These are phyloP conservation scores for Penicillium malachiteum DNA, from an alignment of 495 filamentous ascomycete species.

Conservation along the genomic window DNA sequence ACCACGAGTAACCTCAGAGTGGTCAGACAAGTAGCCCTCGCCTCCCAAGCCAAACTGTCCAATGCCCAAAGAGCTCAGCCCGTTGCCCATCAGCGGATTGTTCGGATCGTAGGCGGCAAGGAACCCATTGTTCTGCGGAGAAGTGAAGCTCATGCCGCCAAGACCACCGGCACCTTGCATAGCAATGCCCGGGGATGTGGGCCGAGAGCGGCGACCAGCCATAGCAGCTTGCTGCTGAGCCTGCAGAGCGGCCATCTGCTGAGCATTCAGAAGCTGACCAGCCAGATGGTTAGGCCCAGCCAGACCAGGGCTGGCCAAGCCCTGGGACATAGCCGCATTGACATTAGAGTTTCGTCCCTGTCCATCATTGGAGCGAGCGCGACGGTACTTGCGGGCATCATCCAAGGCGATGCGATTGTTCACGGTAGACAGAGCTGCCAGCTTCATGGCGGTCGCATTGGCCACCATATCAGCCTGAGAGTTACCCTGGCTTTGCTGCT, in stretches of 20 bases:
- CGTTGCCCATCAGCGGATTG: slow-evolving; percentile 71
- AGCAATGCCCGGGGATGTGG: slow-evolving; percentile 85
- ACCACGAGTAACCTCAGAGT: slow-evolving; percentile 84
- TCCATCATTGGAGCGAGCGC: slow-evolving; percentile 85
- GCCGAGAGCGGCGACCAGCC: slow-evolving; percentile 80
- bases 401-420: slow-evolving; percentile 98
- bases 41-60: slow-evolving; percentile 70
- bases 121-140: slow-evolving; percentile 94
- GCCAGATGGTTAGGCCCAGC: slow-evolving; percentile 63
- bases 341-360: slow-evolving; percentile 49
- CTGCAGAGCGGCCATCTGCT: slow-evolving; percentile 85
- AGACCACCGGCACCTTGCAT: slow-evolving; percentile 65
- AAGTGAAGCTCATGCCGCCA: slow-evolving; percentile 72
- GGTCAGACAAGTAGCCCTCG: slow-evolving; percentile 94
- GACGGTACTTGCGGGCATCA: slow-evolving; percentile 90
- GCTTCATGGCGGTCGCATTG: slow-evolving; percentile 98
- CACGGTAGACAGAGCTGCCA: slow-evolving; percentile 93
- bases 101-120: slow-evolving; percentile 80
- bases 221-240: slow-evolving; percentile 78
- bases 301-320: slow-evolving; percentile 51
- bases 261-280: slow-evolving; percentile 79
- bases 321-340: slow-evolving; percentile 50
- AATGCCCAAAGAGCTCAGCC: slow-evolving; percentile 67
- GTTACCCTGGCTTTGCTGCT: slow-evolving; percentile 43
- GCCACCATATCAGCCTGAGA: slow-evolving; percentile 96